A percentile compares a stretch with the other conserved stretches of the same genome.
Evolutionary conservation across 176 grass and related monocot genomes (phyloP).

Genomic region (Eragrostis curvula): DNA sequence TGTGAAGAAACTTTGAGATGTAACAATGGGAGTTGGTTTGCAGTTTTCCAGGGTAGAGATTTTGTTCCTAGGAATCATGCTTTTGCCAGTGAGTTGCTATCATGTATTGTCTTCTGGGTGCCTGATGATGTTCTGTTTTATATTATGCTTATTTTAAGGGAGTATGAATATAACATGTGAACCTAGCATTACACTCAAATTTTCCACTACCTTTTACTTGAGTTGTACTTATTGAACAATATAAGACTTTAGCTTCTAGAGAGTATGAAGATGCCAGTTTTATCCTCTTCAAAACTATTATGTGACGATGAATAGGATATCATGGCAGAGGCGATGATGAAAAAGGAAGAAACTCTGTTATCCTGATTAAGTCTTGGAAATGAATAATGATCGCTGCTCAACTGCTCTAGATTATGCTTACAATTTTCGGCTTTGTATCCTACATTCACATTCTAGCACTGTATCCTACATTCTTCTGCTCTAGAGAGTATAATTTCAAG

Average conservation of each 20-base stretch:
- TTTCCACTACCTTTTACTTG: background rate
- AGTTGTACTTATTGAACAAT: background rate
- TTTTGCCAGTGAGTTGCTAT: background rate
- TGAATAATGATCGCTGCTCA: background rate
- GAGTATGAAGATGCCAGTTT: background rate
- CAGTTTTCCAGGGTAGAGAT: background rate
- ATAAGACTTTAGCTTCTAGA: background rate
- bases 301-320: background rate
- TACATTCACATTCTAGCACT: background rate
- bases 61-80: background rate
- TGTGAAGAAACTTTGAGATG: background rate
- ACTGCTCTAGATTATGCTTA: background rate
- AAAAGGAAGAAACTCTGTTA: slow-evolving; percentile 8
- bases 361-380: background rate
- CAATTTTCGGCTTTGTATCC: background rate
- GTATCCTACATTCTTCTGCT: background rate
- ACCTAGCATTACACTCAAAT: background rate
- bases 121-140: background rate
- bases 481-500: background rate
- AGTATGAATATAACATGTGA: background rate
- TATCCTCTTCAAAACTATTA: background rate
- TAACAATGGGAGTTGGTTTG: background rate
- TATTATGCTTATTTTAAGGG: background rate
- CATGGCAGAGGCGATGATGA: background rate
- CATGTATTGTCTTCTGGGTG: background rate